Base-by-base conservation (phyloP, 495 filamentous ascomycete genomes). In the Penicillium paxilli region DNA sequence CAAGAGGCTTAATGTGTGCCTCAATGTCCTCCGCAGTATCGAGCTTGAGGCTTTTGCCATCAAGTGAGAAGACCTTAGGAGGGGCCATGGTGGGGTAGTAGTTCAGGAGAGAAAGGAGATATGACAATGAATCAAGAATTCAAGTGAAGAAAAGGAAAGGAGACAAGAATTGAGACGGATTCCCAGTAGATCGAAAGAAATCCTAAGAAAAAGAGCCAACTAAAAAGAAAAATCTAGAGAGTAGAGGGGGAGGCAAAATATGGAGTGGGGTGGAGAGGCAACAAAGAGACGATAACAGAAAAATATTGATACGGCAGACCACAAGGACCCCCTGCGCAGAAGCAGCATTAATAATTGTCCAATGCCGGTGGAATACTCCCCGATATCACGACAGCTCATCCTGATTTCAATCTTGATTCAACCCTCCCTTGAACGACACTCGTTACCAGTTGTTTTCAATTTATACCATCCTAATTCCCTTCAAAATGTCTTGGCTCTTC, bases 31-130 rank as follows among this genome's bases (percentile, higher is more conserved):
- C 83, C 20, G 90, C 89, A 25, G 84, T 89, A 75, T 94, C 85
- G 63, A 98, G 88, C 78, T 94, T 97, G 54, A 98, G 83, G 63
- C 87, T 86, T 73, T 87, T 92, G 75, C 87, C 90, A 69, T 92
- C 88, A 65, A 98, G 86, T 58, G 91, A 91, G 73, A 96, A 97
- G 68, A 91, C 70, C 73, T 90, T 94, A 46, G 76, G 64, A 64
- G 75, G 72, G 65, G 78, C 69, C 82, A 85, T 80, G 66, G 67
- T 58, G 66, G 80, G 63, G 65, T 69, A 73, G 37, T 54, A 21
- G 52, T 64, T 65, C 59, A 63, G 60, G 55, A 60, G 50, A 32
- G 51, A 49, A 21, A 32, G 20, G 30, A 17, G 3, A 7, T n/a
- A n/a, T n/a, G n/a, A n/a, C n/a, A n/a, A n/a, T n/a, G n/a, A n/a